Percentiles rank a stretch among this genome's conserved stretches.
Conservation (phyloP, 1,284 basidiomycete genomes). For the Gomphus bonarii region DNA sequence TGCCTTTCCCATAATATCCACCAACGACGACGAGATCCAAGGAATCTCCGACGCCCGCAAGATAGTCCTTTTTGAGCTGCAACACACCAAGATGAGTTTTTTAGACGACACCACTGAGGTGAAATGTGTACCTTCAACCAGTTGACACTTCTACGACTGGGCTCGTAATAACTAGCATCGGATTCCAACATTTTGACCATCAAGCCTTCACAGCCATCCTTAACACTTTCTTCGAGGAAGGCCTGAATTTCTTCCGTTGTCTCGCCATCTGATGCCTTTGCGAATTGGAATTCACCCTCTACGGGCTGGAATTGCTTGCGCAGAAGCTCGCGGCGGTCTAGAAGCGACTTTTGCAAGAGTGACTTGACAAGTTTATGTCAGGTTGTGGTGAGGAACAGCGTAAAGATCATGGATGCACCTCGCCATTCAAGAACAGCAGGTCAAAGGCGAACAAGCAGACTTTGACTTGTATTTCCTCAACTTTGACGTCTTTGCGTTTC, state of each 20-base stretch:
- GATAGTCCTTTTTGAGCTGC: constrained; percentile 94
- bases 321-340: constrained; percentile 72
- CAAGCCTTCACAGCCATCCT: constrained; percentile 95
- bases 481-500: constrained; percentile 95
- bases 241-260: constrained; percentile 90
- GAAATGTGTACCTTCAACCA: constrained; percentile 83
- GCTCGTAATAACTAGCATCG: constrained; percentile 89
- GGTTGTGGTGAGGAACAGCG: neutral
- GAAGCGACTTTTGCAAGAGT: constrained; percentile 52
- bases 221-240: constrained; percentile 94
- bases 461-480: constrained; percentile 91
- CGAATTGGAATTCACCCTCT: constrained; percentile 87
- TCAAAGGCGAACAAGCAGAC: constrained; percentile 97
- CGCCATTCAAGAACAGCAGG: constrained; percentile 87
- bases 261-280: constrained; percentile 82
- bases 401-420: constrained; percentile 42
- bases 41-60: constrained; percentile 95
- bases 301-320: constrained; percentile 75
- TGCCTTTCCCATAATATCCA: constrained; percentile 95
- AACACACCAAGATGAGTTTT: neutral
- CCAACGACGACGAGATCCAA: constrained; percentile 96
- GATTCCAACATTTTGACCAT: constrained; percentile 99
- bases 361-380: constrained; percentile 32
- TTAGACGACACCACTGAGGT: neutral
- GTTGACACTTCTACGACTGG: constrained; percentile 88